phyloP scores from a whole-genome alignment of 176 grass and related monocot genomes.

The Microstegium vimineum region DNA sequence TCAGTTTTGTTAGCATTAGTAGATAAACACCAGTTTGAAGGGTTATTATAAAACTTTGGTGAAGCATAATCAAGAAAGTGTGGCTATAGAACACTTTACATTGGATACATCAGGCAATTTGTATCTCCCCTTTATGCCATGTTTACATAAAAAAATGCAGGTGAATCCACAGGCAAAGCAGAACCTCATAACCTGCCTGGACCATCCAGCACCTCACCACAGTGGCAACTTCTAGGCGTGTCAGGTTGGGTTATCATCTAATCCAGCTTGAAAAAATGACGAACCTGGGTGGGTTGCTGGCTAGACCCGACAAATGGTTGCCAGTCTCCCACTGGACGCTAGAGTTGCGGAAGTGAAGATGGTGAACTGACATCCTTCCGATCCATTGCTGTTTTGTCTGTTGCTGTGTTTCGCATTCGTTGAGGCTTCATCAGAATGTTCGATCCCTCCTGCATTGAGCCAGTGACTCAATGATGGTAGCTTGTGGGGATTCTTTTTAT shows the following conservation, averaged over 20 bases:
- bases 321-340: not conserved
- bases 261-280: not conserved
- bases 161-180: not conserved
- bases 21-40: not conserved
- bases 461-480: not conserved
- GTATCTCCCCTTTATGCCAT: not conserved
- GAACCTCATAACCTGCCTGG: not conserved
- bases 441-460: not conserved
- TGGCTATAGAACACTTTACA: not conserved
- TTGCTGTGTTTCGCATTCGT: not conserved
- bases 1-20: not conserved
- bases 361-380: not conserved
- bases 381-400: too few species aligned
- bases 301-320: not conserved
- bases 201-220: not conserved
- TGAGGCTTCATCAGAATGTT: too few species aligned
- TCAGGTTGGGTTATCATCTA: constrained; percentile 30
- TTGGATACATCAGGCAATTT: not conserved
- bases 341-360: not conserved
- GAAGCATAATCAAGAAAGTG: not conserved
- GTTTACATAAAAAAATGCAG: not conserved
- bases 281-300: not conserved
- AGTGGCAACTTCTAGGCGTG: constrained; percentile 20
- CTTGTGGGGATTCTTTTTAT: not conserved
- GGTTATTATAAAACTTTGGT: too few species aligned